Evolutionary conservation across 768 basidiomycete genomes (phyloP), one percentile per base, ranked within the genome.

Genomic region (Mycena filopes): DNA sequence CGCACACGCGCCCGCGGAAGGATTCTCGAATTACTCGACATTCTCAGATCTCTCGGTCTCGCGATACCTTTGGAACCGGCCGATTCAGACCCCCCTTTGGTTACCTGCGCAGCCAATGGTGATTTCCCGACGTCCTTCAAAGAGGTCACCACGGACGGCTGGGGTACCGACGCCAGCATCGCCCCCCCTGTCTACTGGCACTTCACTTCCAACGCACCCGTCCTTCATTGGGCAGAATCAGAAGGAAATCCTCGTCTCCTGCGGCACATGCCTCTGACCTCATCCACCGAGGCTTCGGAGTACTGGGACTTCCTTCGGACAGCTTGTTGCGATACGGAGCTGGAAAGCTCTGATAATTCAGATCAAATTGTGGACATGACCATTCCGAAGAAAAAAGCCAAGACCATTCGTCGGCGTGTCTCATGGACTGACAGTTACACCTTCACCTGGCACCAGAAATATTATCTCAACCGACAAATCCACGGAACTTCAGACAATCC

Each of bases 371-470:
- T 63, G 36, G 48, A 69, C 46, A 31, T 58, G 29, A 29, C 51
- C n/a, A 20, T 66, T 13, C 49, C 60, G 20, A 55, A 11, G 28
- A 58, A 49, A n/a, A 60, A 60, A n/a, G 64, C 56, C 25, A 69
- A 59, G 60, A 83, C 84, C n/a, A 77, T 92, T n/a, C 85, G 87
- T 43, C 86, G 89, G 20, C 68, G 75, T 25, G 77, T 76, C 2
- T 87, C 88, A 2, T 94, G 93, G 93, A 82, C 78, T 33, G 72
- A 83, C 16, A 73, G 80, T 7, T 94, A 93, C 71, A 78, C 82
- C 58, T 75, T 94, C 49, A 86, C 89, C 0, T 88, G 85, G 84
- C 84, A 87, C 72, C 93, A 94, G 74, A 84, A 79, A 42, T 85
- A 85, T 59, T 93, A 89, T 76, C 76, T 94, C 66, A 81, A 80